Percentiles rank a stretch among this genome's conserved stretches.
These are phyloP conservation scores for Epichloe typhina DNA, from an alignment of 2,329 filamentous ascomycete genomes.

Conservation along the genomic window DNA sequence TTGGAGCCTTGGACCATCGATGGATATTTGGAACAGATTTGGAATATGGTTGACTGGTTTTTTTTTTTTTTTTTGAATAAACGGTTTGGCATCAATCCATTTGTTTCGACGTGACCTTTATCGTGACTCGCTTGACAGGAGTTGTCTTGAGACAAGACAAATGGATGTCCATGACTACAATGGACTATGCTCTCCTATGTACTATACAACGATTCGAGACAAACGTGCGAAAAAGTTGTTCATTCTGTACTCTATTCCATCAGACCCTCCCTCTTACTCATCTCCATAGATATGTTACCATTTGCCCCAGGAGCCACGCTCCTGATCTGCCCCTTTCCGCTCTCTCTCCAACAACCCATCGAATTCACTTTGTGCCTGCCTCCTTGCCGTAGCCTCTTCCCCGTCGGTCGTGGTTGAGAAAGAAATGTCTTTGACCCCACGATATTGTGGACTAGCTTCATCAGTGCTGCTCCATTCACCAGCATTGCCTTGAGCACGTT, in stretches of 20 bases:
- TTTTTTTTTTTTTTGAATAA: neutral
- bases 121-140: neutral
- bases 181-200: neutral
- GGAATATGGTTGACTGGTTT: neutral
- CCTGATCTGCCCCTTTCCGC: slow-evolving; percentile 18
- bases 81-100: neutral
- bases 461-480: slow-evolving; percentile 12
- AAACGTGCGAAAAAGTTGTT: neutral
- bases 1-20: neutral
- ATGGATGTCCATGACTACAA: neutral
- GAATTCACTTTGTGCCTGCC: slow-evolving; percentile 37
- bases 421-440: slow-evolving; percentile 13
- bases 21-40: neutral
- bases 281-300: slow-evolving; percentile 5
- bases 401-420: slow-evolving; percentile 23
- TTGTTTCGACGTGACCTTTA: neutral
- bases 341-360: slow-evolving; percentile 35
- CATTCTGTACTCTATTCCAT: neutral
- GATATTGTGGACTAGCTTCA: slow-evolving; percentile 12
- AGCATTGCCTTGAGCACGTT: slow-evolving; percentile 6
- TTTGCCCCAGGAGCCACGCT: slow-evolving; percentile 13
- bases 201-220: neutral
- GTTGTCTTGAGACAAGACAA: neutral
- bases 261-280: neutral
- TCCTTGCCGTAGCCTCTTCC: slow-evolving; percentile 25